Evolutionary conservation across 2,329 filamentous ascomycete species (phyloP), one percentile per base, ranked within the genome.

Genomic region (Xylaria sp.): DNA sequence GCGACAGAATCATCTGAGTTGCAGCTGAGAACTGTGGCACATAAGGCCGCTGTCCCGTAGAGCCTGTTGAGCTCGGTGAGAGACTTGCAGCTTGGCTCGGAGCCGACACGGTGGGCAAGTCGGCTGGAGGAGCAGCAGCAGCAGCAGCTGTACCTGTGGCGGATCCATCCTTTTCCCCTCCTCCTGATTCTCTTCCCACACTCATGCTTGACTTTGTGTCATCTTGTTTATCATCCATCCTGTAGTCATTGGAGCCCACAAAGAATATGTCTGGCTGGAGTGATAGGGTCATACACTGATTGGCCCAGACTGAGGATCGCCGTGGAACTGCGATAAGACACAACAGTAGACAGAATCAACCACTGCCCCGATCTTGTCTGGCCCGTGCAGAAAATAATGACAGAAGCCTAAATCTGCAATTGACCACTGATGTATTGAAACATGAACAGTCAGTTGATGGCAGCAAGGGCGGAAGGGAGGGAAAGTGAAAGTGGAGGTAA

Each of bases 1-100:
- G 74, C 57, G 81, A 78, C 2, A 83, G 74, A 9, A 83, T 83
- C 80, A 83, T 78, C 70, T 82, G 79, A 0, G 81, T 83, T 1
- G 80, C 76, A 9, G 80, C 78, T 0, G 79, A 77, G 70, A 80
- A 80, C 50, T 79, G 78, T 1, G 77, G 77, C 13, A 78, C 66
- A 78, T 81, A 74, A 76, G 73, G 69, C 74, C 79, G 64, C 66
- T 73, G 69, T 76, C 78, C 55, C 50, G 74, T 46, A 2, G 76
- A 75, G 52, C 72, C 75, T 67, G 76, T 37, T 18, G 70, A 69
- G 46, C 76, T 78, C 18, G 74, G 73, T 1, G 69, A 69, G 10
- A 69, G 75, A 56, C 72, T 76, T 18, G 76, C 55, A 20, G 69
- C 67, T 39, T 31, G 65, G 46, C 25, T 63, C 31, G 65, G 52